Evolutionary conservation across 163 green algal genomes (phyloP).

Genomic region (Chlorella variabilis): DNA sequence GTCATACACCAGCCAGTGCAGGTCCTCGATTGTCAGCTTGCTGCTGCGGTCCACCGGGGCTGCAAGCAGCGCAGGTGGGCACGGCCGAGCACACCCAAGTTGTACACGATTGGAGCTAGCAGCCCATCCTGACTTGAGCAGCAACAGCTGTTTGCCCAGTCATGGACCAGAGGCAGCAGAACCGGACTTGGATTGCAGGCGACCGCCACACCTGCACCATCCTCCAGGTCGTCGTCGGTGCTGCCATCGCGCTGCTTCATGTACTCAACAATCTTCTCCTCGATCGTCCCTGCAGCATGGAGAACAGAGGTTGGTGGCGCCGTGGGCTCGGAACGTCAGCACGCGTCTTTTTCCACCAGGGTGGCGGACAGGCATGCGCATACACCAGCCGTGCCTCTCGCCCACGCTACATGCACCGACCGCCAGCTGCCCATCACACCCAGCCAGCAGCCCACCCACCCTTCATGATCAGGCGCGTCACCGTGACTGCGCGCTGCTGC

Average conservation of each 20-base stretch:
- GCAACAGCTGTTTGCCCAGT: too few relatives aligned
- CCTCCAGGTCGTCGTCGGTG: neutral
- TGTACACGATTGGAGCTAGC: neutral
- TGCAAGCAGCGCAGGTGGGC: neutral
- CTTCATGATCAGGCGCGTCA: constrained; percentile 14
- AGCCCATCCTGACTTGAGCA: too few relatives aligned
- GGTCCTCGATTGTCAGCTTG: constrained; percentile 26
- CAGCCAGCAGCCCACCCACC: neutral
- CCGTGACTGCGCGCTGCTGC: neutral
- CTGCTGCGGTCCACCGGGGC: constrained; percentile 3
- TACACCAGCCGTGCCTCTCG: neutral
- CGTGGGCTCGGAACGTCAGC: neutral
- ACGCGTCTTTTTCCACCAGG: neutral
- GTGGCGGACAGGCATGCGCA: too few relatives aligned
- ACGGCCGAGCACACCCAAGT: neutral
- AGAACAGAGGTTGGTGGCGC: too few relatives aligned
- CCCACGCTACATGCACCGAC: too few relatives aligned
- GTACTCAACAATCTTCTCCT: constrained; percentile 16
- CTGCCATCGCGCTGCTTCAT: neutral
- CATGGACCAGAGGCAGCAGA: too few relatives aligned
- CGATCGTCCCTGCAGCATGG: constrained; percentile 13
- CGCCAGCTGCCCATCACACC: too few relatives aligned
- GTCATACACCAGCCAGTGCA: neutral
- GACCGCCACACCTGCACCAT: neutral
- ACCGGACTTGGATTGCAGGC: too few relatives aligned